Evolutionary conservation across 352 stramenopile species (phyloP), one percentile per base, ranked within the genome.

Genomic region (Pythium periplocum): DNA sequence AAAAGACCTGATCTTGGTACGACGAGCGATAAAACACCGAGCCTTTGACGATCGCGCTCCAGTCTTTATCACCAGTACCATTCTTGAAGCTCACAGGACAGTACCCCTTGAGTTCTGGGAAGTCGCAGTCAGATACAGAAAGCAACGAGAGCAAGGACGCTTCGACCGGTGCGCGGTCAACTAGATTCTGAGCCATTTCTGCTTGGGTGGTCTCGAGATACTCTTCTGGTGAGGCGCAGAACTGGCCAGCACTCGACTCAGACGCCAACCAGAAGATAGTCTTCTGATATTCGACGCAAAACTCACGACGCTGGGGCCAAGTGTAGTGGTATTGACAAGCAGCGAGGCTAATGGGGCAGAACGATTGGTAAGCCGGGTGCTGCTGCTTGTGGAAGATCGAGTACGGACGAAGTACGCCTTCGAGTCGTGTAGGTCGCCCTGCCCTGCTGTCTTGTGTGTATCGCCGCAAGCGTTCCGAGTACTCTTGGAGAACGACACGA

Each of bases 71-170:
- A 10, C 57, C 62, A 1, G 44, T 52, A 34, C 68, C 70, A 6
- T 61, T 50, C 17, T 73, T 57, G 47, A 87, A 88, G 2, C 75
- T 88, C 30, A 90, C 80, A 5, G 80, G 77, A 49, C 78, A 90
- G 52, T 89, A 90, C 5, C 78, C 80, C 62, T 83, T 85, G 45
- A 88, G 57, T 51, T 90, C 80, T 0, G 78, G 78, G 35, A 87
- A 86, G 45, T 86, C 73, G 35, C 75, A 88, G 46, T 88, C 78
- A 6, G 68, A 48, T 5, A 87, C 78, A 0, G 66, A 71, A 2
- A 90, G 55, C 12, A 90, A 62, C 38, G 76, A 87, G 37, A 88
- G 10, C 9, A 88, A 46, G n/a, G 80, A 90, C 26, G 76, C 66
- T 31, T 82, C 76, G 10, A 88, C 61, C 1, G 80, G 80, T 3